These are phyloP conservation scores for Aspergillus pseudotamarii DNA, from an alignment of 2,329 filamentous ascomycete species.

Conservation along the genomic window DNA sequence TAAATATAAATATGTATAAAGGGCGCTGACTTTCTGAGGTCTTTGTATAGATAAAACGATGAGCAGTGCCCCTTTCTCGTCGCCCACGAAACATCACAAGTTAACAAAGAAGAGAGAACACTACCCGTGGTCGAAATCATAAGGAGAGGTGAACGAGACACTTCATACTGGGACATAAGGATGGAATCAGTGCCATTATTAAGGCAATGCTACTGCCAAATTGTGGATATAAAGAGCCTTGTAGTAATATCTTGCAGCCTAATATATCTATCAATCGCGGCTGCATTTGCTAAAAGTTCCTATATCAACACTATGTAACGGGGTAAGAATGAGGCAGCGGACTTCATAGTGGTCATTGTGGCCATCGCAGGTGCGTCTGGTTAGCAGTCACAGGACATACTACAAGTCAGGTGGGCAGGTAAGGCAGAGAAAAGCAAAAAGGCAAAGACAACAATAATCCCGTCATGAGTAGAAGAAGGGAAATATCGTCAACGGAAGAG, in stretches of 20 bases:
- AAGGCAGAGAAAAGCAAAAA: background rate
- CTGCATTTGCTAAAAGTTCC: background rate
- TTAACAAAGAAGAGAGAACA: background rate
- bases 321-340: background rate
- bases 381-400: constrained; percentile 27
- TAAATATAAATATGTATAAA: background rate
- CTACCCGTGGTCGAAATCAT: background rate
- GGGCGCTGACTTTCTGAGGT: background rate
- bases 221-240: background rate
- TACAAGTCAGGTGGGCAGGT: constrained; percentile 26
- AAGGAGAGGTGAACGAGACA: background rate
- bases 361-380: constrained; percentile 13
- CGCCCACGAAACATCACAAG: background rate
- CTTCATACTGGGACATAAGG: background rate
- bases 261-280: background rate
- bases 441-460: background rate
- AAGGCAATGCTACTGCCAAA: background rate
- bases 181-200: background rate
- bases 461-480: constrained; percentile 10
- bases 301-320: background rate
- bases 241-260: background rate
- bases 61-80: background rate
- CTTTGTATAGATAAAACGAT: background rate
- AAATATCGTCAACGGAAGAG: constrained; percentile 13
- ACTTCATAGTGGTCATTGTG: background rate